A percentile compares a stretch with the other conserved stretches of the same genome.
Conservation (phyloP, 192 early-diverging fungal species). For the Coemansia asiatica region DNA sequence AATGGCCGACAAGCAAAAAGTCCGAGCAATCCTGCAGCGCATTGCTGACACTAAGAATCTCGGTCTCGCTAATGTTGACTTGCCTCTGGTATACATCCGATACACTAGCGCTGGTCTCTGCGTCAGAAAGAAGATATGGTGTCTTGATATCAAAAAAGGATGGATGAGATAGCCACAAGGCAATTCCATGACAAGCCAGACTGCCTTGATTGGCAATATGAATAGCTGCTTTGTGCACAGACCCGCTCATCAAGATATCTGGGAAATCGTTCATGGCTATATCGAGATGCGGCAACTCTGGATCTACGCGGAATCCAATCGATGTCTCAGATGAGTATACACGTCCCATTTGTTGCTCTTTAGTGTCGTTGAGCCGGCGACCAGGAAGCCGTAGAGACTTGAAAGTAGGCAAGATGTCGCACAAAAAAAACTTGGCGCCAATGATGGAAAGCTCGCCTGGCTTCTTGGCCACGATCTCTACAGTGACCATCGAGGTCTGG, state of each 20-base stretch:
- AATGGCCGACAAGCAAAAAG: constrained; percentile 22
- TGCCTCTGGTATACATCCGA: constrained; percentile 17
- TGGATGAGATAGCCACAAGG: constrained; percentile 81
- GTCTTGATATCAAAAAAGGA: constrained; percentile 68
- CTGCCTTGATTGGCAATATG: constrained; percentile 84
- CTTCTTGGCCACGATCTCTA: constrained; percentile 25
- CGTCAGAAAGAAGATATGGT: constrained; percentile 9
- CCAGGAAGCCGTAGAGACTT: constrained; percentile 68
- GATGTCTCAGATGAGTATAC: constrained; percentile 71
- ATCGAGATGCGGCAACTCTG: constrained; percentile 82
- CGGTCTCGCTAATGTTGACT: background rate
- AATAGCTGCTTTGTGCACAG: constrained; percentile 70
- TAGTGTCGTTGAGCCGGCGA: constrained; percentile 73
- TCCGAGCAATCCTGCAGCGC: constrained; percentile 34
- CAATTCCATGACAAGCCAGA: constrained; percentile 66
- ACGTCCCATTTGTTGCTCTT: constrained; percentile 60
- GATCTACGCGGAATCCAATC: constrained; percentile 72
- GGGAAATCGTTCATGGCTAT: constrained; percentile 76
- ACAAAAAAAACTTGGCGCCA: constrained; percentile 77
- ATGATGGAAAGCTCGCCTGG: constrained; percentile 67
- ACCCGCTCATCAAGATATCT: constrained; percentile 75
- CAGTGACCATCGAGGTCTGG: constrained; percentile 38
- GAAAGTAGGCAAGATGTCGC: constrained; percentile 72
- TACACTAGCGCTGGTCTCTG: background rate
- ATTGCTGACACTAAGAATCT: constrained; percentile 29